Conservation (phyloP, 1,284 basidiomycete genomes). For the Boletus mariae region DNA sequence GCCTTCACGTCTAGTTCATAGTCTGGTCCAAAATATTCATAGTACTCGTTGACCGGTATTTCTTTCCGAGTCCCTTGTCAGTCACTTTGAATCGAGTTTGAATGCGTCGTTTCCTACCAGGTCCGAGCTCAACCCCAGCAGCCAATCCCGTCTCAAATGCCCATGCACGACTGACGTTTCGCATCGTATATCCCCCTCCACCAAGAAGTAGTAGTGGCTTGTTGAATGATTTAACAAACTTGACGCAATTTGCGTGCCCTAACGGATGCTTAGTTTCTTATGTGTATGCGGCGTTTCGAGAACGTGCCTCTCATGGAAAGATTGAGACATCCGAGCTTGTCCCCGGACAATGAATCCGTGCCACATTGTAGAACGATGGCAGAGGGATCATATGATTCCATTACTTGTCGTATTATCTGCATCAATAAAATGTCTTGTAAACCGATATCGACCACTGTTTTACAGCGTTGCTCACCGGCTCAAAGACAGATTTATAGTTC, state of each 20-base stretch:
- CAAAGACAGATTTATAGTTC: conserved; percentile 92
- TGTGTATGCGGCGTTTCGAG: neutral
- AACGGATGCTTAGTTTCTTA: conserved; percentile 1
- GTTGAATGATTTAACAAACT: conserved; percentile 95
- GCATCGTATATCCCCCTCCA: conserved; percentile 98
- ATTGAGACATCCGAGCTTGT: conserved; percentile 95
- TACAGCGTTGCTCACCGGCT: conserved; percentile 64
- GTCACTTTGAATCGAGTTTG: neutral
- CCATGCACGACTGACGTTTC: conserved; percentile 96
- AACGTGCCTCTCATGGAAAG: conserved; percentile 86
- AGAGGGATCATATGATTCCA: conserved; percentile 94
- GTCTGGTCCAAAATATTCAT: conserved; percentile 98
- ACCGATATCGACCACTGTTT: neutral
- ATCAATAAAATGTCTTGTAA: conserved; percentile 1
- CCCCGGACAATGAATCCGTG: conserved; percentile 96
- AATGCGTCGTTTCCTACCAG: conserved; percentile 49
- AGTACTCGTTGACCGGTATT: conserved; percentile 97
- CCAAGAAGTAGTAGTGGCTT: conserved; percentile 91
- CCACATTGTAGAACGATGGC: conserved; percentile 98
- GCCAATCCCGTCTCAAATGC: conserved; percentile 97
- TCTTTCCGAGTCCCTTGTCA: conserved; percentile 44
- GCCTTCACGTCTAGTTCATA: conserved; percentile 96
- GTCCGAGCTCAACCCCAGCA: conserved; percentile 88
- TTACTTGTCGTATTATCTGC: conserved; percentile 90
- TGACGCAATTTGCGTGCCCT: conserved; percentile 97